These are phyloP conservation scores for Trichoderma gamsii DNA, from an alignment of 495 filamentous ascomycete genomes.

Conservation along the genomic window DNA sequence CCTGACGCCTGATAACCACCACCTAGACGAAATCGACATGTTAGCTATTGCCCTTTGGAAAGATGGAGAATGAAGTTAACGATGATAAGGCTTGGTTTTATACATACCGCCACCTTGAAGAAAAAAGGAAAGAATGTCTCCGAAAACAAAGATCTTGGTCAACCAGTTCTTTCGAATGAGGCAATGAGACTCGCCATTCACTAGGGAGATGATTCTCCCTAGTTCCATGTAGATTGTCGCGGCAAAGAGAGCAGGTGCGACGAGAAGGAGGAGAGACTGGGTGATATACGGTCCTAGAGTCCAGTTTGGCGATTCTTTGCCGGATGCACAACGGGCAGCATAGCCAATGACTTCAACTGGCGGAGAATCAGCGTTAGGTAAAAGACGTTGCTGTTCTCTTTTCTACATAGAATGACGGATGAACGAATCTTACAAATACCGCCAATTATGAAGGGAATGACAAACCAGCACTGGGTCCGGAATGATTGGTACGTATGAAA, in stretches of 20 bases:
- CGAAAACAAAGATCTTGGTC: constrained; percentile 42
- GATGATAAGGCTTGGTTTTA: no score
- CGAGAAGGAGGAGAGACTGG: constrained; percentile 30
- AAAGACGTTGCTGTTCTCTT: not conserved
- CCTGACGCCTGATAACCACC: not conserved
- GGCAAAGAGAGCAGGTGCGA: constrained; percentile 37
- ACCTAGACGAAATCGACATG: not conserved
- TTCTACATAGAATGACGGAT: not conserved
- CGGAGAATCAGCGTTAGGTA: not conserved
- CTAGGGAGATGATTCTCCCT: constrained; percentile 38
- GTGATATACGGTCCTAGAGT: constrained; percentile 17
- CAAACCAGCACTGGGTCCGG: not conserved
- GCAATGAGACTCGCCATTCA: constrained; percentile 34
- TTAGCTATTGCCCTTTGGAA: not conserved
- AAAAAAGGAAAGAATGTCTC: constrained; percentile 39
- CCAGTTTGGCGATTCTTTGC: not conserved
- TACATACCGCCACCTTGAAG: constrained; percentile 17
- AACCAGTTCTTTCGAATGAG: constrained; percentile 39
- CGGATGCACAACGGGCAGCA: constrained; percentile 16
- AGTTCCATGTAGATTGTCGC: constrained; percentile 55
- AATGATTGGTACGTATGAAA: not conserved
- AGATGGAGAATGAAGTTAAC: not conserved
- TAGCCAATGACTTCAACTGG: constrained; percentile 10
- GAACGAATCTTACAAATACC: not conserved
- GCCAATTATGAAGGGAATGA: not conserved